These are phyloP conservation scores for Pontederia paniculata DNA, from an alignment of 176 grass and related monocot species.

Conservation along the genomic window DNA sequence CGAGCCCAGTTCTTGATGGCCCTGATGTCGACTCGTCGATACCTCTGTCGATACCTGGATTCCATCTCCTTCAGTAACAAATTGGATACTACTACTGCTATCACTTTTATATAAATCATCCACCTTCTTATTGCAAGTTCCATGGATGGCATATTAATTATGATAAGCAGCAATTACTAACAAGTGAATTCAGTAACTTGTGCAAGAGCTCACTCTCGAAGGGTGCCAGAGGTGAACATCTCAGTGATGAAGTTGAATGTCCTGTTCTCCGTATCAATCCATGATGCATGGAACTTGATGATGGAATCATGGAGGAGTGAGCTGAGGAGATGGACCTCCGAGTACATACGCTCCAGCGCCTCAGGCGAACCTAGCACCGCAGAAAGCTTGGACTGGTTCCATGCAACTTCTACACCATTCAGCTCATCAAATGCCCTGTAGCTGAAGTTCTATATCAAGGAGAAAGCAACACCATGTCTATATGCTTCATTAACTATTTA, in stretches of 20 bases:
- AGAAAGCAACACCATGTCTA: background rate
- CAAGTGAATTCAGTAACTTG: background rate
- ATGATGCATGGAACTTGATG: conserved; percentile 63
- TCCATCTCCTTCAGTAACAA: background rate
- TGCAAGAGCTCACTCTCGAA: conserved; percentile 39
- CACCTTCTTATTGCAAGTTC: too few relatives aligned
- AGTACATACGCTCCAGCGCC: conserved; percentile 63
- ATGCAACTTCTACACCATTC: conserved; percentile 67
- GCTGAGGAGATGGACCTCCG: conserved; percentile 75
- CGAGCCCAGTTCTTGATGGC: conserved; percentile 59
- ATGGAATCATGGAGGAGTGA: conserved; percentile 56
- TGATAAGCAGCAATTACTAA: background rate
- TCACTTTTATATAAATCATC: too few relatives aligned
- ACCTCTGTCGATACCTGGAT: conserved; percentile 37
- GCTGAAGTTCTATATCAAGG: conserved; percentile 14
- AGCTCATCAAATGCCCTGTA: conserved; percentile 70
- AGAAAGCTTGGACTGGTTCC: conserved; percentile 74
- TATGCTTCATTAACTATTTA: background rate
- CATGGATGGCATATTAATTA: background rate
- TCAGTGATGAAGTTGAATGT: conserved; percentile 98
- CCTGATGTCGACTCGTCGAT: conserved; percentile 45
- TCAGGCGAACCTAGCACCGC: conserved; percentile 49
- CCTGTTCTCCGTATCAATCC: conserved; percentile 30
- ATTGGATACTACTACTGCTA: too few relatives aligned
- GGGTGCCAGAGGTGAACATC: conserved; percentile 94